A percentile compares a stretch with the other conserved stretches of the same genome.
phyloP scores from a whole-genome alignment of 1,284 basidiomycete species.

The Microbotryum intermedium region DNA sequence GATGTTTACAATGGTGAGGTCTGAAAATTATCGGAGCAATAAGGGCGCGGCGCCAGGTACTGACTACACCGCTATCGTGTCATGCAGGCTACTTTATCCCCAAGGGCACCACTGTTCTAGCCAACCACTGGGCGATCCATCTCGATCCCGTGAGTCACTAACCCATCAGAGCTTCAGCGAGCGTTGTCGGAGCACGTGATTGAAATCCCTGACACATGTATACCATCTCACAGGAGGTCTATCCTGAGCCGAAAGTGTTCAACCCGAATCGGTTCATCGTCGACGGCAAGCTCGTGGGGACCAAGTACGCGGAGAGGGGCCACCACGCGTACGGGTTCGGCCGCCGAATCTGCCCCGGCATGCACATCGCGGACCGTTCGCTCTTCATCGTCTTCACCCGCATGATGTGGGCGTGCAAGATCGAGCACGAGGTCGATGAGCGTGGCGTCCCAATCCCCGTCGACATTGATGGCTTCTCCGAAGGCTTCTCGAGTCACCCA shows the following conservation, averaged over 20 bases:
- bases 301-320: constrained; percentile 28
- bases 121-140: constrained; percentile 36
- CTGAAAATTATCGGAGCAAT: too few relatives aligned
- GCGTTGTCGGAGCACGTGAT: too few relatives aligned
- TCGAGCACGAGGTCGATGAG: constrained; percentile 11
- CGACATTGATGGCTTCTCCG: constrained; percentile 26
- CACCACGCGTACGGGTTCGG: constrained; percentile 36
- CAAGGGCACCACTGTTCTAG: constrained; percentile 36
- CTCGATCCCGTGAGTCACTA: constrained; percentile 15
- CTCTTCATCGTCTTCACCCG: constrained; percentile 31
- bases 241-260: constrained; percentile 24
- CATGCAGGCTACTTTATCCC: constrained; percentile 33
- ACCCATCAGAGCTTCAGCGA: too few relatives aligned
- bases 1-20: constrained; percentile 33
- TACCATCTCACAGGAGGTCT: constrained; percentile 18
- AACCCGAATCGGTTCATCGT: constrained; percentile 27
- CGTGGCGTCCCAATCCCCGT: constrained; percentile 6
- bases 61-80: neutral
- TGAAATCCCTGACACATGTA: too few relatives aligned
- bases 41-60: neutral
- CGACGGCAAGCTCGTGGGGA: constrained; percentile 25
- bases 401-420: constrained; percentile 25
- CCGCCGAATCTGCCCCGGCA: constrained; percentile 25
- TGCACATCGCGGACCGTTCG: constrained; percentile 31
- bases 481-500: constrained; percentile 32